Conservation (phyloP, 1,284 basidiomycete genomes). For the Sporisorium exsertum region DNA sequence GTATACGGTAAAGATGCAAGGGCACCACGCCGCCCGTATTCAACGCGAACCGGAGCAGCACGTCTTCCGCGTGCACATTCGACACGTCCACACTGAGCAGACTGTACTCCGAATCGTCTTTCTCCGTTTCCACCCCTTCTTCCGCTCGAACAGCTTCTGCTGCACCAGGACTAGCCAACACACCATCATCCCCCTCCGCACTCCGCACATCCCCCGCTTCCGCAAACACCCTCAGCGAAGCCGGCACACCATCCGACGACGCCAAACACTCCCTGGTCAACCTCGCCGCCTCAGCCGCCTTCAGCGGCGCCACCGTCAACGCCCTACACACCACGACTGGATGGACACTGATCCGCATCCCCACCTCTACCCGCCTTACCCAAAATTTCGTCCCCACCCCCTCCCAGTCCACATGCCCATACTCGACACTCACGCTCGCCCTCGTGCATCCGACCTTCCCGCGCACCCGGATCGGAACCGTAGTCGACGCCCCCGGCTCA, state of each 20-base stretch:
- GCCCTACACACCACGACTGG: constrained; percentile 82
- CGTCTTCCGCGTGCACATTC: constrained; percentile 86
- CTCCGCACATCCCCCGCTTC: constrained; percentile 58
- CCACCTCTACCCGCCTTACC: constrained; percentile 83
- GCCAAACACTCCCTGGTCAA: constrained; percentile 70
- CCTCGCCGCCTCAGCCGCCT: constrained; percentile 49
- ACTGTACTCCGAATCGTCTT: constrained; percentile 74
- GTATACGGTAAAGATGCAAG: constrained; percentile 20
- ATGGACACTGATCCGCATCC: constrained; percentile 89
- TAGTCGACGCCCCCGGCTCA: constrained; percentile 78
- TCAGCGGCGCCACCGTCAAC: constrained; percentile 40
- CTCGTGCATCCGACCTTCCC: constrained; percentile 88
- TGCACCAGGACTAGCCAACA: not conserved
- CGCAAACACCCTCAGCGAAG: constrained; percentile 16
- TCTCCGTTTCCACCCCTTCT: constrained; percentile 1
- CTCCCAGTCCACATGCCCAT: constrained; percentile 75
- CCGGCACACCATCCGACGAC: constrained; percentile 22
- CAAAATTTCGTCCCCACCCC: constrained; percentile 75
- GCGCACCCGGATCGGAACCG: constrained; percentile 79
- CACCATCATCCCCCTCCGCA: constrained; percentile 40
- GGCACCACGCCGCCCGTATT: constrained; percentile 64
- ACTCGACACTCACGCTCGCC: constrained; percentile 84
- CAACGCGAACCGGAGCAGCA: constrained; percentile 83
- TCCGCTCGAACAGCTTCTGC: not conserved
- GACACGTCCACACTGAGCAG: constrained; percentile 86